Evolutionary conservation across 768 basidiomycete species (phyloP).

Genomic region (Chalciporus chontae): DNA sequence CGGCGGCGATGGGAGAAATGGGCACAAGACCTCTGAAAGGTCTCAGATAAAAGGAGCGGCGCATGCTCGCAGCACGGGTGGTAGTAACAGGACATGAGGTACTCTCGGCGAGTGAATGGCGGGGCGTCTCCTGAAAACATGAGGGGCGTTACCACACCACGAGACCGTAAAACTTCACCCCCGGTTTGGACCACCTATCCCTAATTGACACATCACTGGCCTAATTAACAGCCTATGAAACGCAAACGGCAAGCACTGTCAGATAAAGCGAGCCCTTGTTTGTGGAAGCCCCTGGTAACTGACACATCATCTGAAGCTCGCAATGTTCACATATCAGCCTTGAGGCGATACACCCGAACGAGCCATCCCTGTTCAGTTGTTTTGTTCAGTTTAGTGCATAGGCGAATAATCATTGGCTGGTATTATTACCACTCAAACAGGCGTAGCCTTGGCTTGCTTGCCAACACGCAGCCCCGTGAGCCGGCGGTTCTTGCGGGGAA

Average conservation of each 20-base stretch:
- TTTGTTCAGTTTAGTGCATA: conserved; percentile 5
- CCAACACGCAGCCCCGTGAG: conserved; percentile 3
- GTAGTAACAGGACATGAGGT: conserved; percentile 26
- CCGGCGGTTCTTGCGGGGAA: conserved; percentile 3
- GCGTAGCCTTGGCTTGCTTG: conserved; percentile 7
- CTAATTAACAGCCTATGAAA: conserved; percentile 31
- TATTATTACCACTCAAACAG: conserved; percentile 25
- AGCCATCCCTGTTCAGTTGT: conserved; percentile 14
- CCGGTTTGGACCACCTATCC: conserved; percentile 26
- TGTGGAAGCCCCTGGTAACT: conserved; percentile 19
- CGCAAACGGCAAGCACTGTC: conserved; percentile 23
- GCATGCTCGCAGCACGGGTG: conserved; percentile 23
- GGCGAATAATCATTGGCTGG: conserved; percentile 18
- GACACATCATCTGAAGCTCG: conserved; percentile 18
- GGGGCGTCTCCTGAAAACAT: conserved; percentile 17
- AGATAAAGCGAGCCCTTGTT: conserved; percentile 20
- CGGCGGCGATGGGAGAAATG: conserved; percentile 6
- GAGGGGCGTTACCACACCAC: conserved; percentile 24
- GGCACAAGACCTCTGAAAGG: conserved; percentile 3
- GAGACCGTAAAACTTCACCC: conserved; percentile 13
- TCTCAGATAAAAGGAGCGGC: conserved; percentile 29
- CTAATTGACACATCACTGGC: conserved; percentile 26
- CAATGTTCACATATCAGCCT: conserved; percentile 23
- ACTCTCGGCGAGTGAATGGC: conserved; percentile 15
- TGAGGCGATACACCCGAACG: conserved; percentile 20